Base-by-base conservation (phyloP, 2,329 filamentous ascomycete species). In the Sarocladium strictum region DNA sequence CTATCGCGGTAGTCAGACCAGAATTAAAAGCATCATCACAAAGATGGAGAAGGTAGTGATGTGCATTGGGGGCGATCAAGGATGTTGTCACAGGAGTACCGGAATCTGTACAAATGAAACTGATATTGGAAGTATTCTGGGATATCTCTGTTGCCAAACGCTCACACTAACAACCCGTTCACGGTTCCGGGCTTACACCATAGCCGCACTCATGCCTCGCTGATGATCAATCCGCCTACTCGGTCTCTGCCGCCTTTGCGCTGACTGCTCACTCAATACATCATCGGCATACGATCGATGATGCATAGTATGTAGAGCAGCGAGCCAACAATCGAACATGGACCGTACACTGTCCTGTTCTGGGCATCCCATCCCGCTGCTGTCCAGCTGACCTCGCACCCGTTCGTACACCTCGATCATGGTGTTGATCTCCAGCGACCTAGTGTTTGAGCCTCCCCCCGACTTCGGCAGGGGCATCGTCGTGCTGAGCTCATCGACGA, bases 331-430 rank as follows among this genome's bases (percentile, higher is more conserved):
- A 55, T 78, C 74, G 45, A 83, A 76, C 67, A 77, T 75, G 17
- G 61, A 61, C 6, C 58, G 59, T n/a, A 65, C 63, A n/a, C 61
- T 62, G 33, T 57, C 54, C 27, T 59, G 56, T 58, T 74, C 68
- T 15, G 73, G 57, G 2, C 70, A 63, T 1, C 59, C 59, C 32
- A 64, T 57, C 54, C 69, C 65, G 60, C 66, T 67, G 2, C 63
- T 67, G 1, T 67, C 60, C 0, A 81, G 61, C 59, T 73, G 72
- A 40, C 80, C 75, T 14, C 76, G 69, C 55, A 83, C 64, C 55
- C 71, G 71, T 68, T 82, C 78, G 60, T 82, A 82, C 2, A 79
- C 78, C 59, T 81, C 79, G 51, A 82, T 82, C 79, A 82, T 81
- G 41, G 78, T 70, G 73, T 76, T 76, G 21, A 81, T 64, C 61